Conservation (phyloP, 805 yeast species). For the Cyberlindnera lachancei region DNA sequence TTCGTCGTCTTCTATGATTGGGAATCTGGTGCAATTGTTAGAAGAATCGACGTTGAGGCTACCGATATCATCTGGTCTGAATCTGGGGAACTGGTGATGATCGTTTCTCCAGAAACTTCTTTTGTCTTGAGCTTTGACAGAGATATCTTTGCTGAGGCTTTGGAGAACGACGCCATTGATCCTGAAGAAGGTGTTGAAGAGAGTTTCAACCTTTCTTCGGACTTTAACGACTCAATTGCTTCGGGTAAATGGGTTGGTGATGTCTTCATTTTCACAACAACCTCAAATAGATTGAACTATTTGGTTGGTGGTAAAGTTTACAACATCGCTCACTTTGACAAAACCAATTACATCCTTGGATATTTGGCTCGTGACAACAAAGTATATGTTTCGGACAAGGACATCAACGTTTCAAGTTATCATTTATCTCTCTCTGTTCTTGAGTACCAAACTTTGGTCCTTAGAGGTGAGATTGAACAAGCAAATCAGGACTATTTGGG, state of each 20-base stretch:
- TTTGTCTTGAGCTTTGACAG: conserved; percentile 72
- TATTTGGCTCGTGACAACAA: conserved; percentile 86
- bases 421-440: conserved; percentile 76
- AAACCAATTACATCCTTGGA: conserved; percentile 78
- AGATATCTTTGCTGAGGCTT: conserved; percentile 56
- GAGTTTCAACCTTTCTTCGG: conserved; percentile 77
- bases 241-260: conserved; percentile 97
- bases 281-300: conserved; percentile 83
- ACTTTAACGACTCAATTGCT: conserved; percentile 71
- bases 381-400: conserved; percentile 87
- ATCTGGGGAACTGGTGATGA: conserved; percentile 80
- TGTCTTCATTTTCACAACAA: conserved; percentile 86
- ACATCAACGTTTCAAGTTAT: conserved; percentile 75
- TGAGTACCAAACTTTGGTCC: conserved; percentile 91
- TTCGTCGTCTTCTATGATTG: conserved; percentile 89
- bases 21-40: conserved; percentile 78
- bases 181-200: conserved; percentile 86
- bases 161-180: conserved; percentile 49
- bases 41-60: conserved; percentile 85
- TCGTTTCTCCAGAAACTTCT: conserved; percentile 62
- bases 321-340: conserved; percentile 89
- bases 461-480: conserved; percentile 89
- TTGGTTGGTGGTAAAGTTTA: conserved; percentile 91
- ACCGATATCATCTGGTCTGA: conserved; percentile 85
- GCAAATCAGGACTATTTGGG: conserved; percentile 56